Percentiles rank a stretch among this genome's conserved stretches.
Conservation (phyloP, 805 yeast genomes). For the Wickerhamomyces queroliae region DNA sequence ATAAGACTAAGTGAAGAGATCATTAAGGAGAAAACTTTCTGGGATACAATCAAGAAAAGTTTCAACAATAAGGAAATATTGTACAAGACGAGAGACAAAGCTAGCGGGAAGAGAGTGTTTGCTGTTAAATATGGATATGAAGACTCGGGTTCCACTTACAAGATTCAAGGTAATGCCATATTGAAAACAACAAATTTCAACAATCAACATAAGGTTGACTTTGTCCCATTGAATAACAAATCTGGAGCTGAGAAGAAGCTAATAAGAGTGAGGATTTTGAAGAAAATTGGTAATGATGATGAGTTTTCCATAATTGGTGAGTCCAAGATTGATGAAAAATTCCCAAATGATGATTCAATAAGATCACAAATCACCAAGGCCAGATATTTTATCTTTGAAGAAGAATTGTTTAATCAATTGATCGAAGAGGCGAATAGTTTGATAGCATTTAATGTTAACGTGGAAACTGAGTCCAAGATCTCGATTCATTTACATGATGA, state of each 20-base stretch:
- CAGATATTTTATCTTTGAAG: slow-evolving; percentile 76
- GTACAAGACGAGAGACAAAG: slow-evolving; percentile 58
- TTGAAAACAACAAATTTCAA: slow-evolving; percentile 44
- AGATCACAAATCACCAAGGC: slow-evolving; percentile 59
- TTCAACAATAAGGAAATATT: slow-evolving; percentile 48
- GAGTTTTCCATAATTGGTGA: slow-evolving; percentile 56
- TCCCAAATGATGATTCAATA: slow-evolving; percentile 29
- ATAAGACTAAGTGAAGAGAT: slow-evolving; percentile 47
- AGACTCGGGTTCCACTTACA: slow-evolving; percentile 79
- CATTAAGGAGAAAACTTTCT: slow-evolving; percentile 57
- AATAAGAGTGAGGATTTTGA: slow-evolving; percentile 54
- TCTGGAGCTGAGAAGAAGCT: slow-evolving; percentile 36
- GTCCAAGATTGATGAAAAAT: slow-evolving; percentile 25
- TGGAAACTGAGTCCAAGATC: slow-evolving; percentile 58
- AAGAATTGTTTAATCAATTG: slow-evolving; percentile 76
- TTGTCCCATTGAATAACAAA: slow-evolving; percentile 29
- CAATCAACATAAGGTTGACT: slow-evolving; percentile 34
- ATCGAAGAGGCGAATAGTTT: slow-evolving; percentile 69
- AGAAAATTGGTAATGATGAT: slow-evolving; percentile 43
- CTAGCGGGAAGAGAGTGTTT: slow-evolving; percentile 44
- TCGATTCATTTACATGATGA: slow-evolving; percentile 61
- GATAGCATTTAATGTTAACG: slow-evolving; percentile 61
- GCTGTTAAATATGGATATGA: slow-evolving; percentile 89
- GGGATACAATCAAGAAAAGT: slow-evolving; percentile 40
- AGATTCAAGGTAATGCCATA: slow-evolving; percentile 64